Conservation (phyloP, 2,329 filamentous ascomycete species). For the Helotiales sp. region DNA sequence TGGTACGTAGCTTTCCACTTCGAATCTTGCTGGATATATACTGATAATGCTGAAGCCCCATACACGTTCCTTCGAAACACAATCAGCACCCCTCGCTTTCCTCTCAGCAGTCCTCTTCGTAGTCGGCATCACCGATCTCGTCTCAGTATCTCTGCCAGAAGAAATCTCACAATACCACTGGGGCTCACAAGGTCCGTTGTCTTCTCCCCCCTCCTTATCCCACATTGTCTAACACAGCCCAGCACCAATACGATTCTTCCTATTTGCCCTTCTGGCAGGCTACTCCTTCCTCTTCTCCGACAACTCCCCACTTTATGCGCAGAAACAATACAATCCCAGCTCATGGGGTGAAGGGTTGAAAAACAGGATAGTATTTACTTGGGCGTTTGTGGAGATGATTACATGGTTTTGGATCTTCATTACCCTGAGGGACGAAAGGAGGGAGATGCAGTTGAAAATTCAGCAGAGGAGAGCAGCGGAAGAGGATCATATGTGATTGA, state of each 20-base stretch:
- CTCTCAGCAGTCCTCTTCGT: constrained; percentile 67
- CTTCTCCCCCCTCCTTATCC: constrained; percentile 43
- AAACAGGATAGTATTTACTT: constrained; percentile 83
- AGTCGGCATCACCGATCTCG: constrained; percentile 62
- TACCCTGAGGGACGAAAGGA: constrained; percentile 65
- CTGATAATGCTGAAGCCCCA: constrained; percentile 49
- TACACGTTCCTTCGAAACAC: constrained; percentile 65
- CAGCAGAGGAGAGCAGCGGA: constrained; percentile 36
- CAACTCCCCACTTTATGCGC: constrained; percentile 50
- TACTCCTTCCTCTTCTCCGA: constrained; percentile 65
- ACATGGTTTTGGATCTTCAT: constrained; percentile 86
- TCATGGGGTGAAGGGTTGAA: constrained; percentile 67
- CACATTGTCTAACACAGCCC: constrained; percentile 1
- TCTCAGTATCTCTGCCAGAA: constrained; percentile 67
- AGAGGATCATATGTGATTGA: too few species aligned
- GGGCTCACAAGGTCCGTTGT: constrained; percentile 62
- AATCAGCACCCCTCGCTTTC: constrained; percentile 71
- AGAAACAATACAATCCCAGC: constrained; percentile 41
- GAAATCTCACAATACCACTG: constrained; percentile 64
- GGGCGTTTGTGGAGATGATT: constrained; percentile 79
- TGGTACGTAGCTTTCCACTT: constrained; percentile 51
- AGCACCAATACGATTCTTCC: constrained; percentile 63
- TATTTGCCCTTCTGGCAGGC: constrained; percentile 60
- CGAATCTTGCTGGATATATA: neutral
- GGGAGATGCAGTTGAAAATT: constrained; percentile 36